Conservation (phyloP, 257 asterid genomes). For the Cinchona pubescens region DNA sequence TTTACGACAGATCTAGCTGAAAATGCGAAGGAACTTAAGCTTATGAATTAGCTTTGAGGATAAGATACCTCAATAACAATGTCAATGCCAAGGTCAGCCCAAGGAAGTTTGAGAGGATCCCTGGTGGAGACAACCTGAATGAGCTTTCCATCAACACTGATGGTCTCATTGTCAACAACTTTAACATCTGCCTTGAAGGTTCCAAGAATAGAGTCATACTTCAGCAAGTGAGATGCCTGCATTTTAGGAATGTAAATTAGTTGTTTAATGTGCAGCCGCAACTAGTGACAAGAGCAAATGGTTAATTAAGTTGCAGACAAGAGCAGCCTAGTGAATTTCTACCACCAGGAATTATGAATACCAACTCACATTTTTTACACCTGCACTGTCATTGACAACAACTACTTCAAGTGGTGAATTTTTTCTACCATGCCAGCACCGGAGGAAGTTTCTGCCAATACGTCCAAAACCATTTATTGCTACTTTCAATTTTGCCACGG, state of each 20-base stretch:
- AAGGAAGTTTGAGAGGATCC: constrained; percentile 91
- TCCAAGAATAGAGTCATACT: constrained; percentile 90
- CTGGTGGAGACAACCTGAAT: constrained; percentile 77
- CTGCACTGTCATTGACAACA: constrained; percentile 85
- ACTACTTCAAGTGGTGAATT: constrained; percentile 88
- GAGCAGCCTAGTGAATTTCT: background rate
- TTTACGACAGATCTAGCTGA: background rate
- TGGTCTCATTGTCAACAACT: constrained; percentile 70
- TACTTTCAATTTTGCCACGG: constrained; percentile 81
- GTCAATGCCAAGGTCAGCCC: constrained; percentile 93
- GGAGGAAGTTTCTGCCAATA: constrained; percentile 91
- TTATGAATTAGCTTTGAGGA: background rate
- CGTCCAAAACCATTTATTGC: constrained; percentile 94
- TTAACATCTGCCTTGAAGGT: constrained; percentile 89
- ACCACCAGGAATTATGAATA: background rate
- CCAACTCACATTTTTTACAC: constrained; percentile 76
- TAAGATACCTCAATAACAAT: constrained; percentile 74
- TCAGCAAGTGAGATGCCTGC: constrained; percentile 89
- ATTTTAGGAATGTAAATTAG: background rate
- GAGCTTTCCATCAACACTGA: constrained; percentile 81
- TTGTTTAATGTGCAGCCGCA: background rate
- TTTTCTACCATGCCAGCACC: constrained; percentile 95
- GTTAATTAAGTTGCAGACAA: too few species aligned
- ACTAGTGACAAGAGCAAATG: too few species aligned
- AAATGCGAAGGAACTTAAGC: background rate